These are phyloP conservation scores for Penicillium macrosclerotiorum DNA, from an alignment of 495 filamentous ascomycete species.

Conservation along the genomic window DNA sequence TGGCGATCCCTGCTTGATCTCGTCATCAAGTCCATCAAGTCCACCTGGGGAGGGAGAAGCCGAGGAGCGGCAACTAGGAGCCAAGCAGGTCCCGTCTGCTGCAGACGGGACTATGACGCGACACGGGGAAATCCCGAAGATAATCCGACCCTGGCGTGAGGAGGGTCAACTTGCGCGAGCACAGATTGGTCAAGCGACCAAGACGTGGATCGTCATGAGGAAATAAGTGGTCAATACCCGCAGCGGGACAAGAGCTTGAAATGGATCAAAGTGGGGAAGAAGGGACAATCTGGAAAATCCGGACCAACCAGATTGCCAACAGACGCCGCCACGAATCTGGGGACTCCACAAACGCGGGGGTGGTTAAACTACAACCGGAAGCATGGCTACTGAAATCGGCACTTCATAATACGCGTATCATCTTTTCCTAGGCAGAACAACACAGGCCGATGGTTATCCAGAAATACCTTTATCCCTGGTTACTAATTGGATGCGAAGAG, in stretches of 20 bases:
- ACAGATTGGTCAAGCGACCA: neutral
- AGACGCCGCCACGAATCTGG: slow-evolving; percentile 2
- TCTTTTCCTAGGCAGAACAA: neutral
- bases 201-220: neutral
- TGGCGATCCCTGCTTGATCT: neutral
- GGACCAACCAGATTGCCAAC: neutral
- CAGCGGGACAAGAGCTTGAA: neutral
- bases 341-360: slow-evolving; percentile 21
- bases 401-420: neutral
- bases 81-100: slow-evolving; percentile 7
- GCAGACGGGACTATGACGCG: neutral
- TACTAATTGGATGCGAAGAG: neutral
- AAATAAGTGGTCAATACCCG: neutral
- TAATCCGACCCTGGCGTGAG: slow-evolving; percentile 1
- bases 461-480: neutral
- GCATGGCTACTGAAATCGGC: slow-evolving; percentile 9
- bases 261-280: neutral
- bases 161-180: neutral
- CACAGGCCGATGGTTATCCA: neutral
- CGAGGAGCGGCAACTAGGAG: slow-evolving; percentile 12
- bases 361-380: neutral
- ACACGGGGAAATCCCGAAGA: slow-evolving; percentile 11
- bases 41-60: neutral
- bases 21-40: neutral
- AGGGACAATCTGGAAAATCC: slow-evolving; percentile 2